Base-by-base conservation (phyloP, 306 rosid species). In the Herpetospermum pedunculosum region DNA sequence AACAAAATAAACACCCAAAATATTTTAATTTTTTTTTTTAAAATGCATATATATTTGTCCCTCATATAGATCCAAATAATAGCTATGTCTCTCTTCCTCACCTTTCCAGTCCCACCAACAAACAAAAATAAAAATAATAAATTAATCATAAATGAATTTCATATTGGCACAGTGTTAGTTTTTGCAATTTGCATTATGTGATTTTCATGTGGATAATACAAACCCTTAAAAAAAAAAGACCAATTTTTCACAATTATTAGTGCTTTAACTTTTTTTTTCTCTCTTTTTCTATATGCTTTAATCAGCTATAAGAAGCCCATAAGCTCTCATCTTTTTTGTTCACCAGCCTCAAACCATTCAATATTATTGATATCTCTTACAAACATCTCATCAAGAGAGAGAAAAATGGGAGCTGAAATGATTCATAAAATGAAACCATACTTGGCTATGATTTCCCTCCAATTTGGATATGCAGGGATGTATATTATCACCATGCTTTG, bases 401-500 rank as follows among this genome's bases (percentile, higher is more conserved):
- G 32, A 40, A 13, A 78, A 7, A 86, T 87, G 96, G 92, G 76
- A 69, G 89, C 77, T 40, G 77, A 83, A 72, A 46, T 48, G 14
- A 5, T 87, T 16, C 76, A 70, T 2, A 87, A 86, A 77, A 7
- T 79, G 37, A 95, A 95, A 59, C 99, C 97, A 4, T 91, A 88
- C 79, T 85, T 95, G 81, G 97, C 96, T 21, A 92, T 95, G 76
- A 54, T 95, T 49, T 87, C 92, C 54, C 87, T 95, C 79, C 97
- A 95, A 32, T 92, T 95, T 74, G 99, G 99, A 0, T 95, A 92
- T 54, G 78, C 99, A 0, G 99, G 99, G 26, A 89, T 95, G 99
- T 91, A 95, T 19, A 83, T 95, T 16, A 78, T 95, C 32, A 89
- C 96, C 29, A 83, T 95, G 96, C 88, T 95, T 53, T 89, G 96